Evolutionary conservation across 176 grass and related monocot genomes (phyloP).

Genomic region (Lolium perenne): DNA sequence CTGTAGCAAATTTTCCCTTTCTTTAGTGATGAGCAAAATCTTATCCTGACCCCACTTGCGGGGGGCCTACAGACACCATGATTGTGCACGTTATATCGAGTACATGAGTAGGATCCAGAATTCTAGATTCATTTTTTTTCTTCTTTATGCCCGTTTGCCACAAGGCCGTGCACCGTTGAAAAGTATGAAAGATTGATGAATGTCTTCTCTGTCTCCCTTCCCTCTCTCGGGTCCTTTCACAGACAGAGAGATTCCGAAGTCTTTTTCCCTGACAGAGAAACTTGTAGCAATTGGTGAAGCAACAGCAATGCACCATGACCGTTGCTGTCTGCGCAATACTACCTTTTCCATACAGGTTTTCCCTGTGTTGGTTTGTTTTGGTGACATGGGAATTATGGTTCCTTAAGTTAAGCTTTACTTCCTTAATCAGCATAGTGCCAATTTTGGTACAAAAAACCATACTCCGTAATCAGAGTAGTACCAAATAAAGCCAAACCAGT

Average conservation of each 20-base stretch:
- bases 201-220: neutral
- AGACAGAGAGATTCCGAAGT: neutral
- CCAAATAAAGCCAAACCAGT: neutral
- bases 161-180: neutral
- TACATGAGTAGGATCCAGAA: conserved; percentile 13
- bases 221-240: neutral
- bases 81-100: conserved; percentile 17
- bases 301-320: neutral
- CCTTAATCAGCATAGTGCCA: neutral
- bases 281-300: conserved; percentile 2
- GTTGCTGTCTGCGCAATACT: conserved; percentile 27
- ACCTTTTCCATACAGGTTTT: neutral
- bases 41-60: neutral
- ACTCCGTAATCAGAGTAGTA: neutral
- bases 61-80: conserved; percentile 33
- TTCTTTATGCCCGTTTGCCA: neutral
- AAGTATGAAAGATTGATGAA: conserved; percentile 14
- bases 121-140: neutral
- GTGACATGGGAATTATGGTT: neutral
- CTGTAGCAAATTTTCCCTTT: no score
- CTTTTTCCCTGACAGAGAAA: neutral
- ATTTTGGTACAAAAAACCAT: neutral
- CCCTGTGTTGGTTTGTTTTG: neutral
- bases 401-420: neutral
- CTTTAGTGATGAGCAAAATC: neutral